Evolutionary conservation across 257 asterid species (phyloP), one percentile per base, ranked within the genome.

Genomic region (Jacaranda copaia): DNA sequence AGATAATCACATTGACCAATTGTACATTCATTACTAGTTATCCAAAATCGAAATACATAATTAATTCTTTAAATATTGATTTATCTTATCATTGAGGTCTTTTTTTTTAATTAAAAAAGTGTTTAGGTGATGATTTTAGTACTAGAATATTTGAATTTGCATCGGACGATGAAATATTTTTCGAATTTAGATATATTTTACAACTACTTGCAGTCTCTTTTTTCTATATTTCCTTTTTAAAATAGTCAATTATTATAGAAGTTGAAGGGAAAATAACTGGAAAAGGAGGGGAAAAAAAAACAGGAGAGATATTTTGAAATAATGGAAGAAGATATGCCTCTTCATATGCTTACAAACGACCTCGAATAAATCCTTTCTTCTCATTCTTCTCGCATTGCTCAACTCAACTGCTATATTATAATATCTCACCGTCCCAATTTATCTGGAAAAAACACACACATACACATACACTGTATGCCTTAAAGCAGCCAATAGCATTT

Each of bases 361-460:
- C 51, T 52, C 57, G 14, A 3, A 6, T 6, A 65, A 42, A 66
- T 52, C n/a, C 20, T n/a, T 13, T 25, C 79, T 25, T 25, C 32
- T 25, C 39, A 15, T 40, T 40, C 51, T 64, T 61, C 19, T 61
- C 46, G 1, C 20, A 14, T 14, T 62, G 15, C 46, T 14, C 6
- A 19, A 19, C 68, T 2, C 36, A 65, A 42, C 53, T 57, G 8
- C 0, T 40, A 18, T 20, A 42, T 57, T 15, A 65, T 40, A 55
- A 55, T 39, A 14, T 38, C 43, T 12, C 56, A 20, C 6, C 15
- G 49, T 63, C 14, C 49, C n/a, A 67, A 42, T 66, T 76, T 74
- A 61, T 61, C 78, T 25, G 80, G 53, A 75, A 65, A 53, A 1
- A 42, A n/a, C 42, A 49, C 43, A 56, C 55, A 59, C 35, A 48